Conservation (phyloP, 805 yeast genomes). For the Candida bentonensis region DNA sequence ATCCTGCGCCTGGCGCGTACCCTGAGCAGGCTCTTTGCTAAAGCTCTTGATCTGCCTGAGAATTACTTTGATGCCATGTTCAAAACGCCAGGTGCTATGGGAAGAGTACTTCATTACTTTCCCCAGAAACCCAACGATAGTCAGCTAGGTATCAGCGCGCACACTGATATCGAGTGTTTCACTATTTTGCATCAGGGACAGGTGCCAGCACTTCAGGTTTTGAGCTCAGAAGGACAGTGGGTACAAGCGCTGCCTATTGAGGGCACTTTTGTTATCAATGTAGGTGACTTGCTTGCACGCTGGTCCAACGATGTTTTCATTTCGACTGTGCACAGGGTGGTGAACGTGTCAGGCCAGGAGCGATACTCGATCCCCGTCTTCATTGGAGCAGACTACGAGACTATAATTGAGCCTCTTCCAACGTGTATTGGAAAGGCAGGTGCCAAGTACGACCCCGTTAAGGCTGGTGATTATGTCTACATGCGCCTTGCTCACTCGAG, state of each 20-base stretch:
- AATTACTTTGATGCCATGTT: slow-evolving; percentile 3
- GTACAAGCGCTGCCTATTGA: slow-evolving; percentile 23
- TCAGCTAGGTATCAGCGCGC: slow-evolving; percentile 27
- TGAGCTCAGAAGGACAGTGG: slow-evolving; percentile 20
- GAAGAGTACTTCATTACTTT: slow-evolving; percentile 24
- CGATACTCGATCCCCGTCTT: slow-evolving; percentile 24
- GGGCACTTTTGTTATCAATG: slow-evolving; percentile 24
- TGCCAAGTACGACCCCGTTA: slow-evolving; percentile 7
- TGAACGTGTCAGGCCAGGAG: slow-evolving; percentile 17
- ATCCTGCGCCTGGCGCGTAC: slow-evolving; percentile 4
- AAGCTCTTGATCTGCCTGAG: slow-evolving; percentile 4
- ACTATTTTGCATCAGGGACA: slow-evolving; percentile 25
- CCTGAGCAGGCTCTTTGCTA: slow-evolving; percentile 4
- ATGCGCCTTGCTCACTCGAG: background rate
- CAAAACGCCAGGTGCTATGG: slow-evolving; percentile 6
- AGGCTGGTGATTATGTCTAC: slow-evolving; percentile 1
- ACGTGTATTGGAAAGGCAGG: slow-evolving; percentile 10
- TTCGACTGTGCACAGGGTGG: slow-evolving; percentile 29
- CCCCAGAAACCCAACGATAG: slow-evolving; percentile 18
- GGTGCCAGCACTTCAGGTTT: slow-evolving; percentile 27
- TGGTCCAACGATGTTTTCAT: slow-evolving; percentile 26
- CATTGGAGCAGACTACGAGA: slow-evolving; percentile 11
- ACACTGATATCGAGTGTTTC: slow-evolving; percentile 26
- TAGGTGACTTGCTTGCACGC: slow-evolving; percentile 27
- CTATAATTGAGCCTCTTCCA: slow-evolving; percentile 11